Percentiles rank a stretch among this genome's conserved stretches.
phyloP scores from a whole-genome alignment of 768 basidiomycete species.

The Panus rudis region DNA sequence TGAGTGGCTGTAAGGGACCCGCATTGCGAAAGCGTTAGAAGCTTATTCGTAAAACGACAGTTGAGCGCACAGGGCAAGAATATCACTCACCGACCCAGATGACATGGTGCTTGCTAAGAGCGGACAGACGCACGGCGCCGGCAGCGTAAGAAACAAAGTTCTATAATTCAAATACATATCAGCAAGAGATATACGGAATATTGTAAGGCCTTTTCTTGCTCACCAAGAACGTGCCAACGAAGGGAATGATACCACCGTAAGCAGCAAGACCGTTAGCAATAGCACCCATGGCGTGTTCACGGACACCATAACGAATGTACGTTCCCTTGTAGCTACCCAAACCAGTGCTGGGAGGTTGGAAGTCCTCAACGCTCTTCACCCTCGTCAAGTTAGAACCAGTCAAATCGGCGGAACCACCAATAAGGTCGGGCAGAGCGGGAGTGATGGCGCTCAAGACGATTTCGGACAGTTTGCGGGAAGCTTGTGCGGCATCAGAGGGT shows the following conservation, averaged over 20 bases:
- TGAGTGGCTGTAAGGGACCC: slow-evolving; percentile 81
- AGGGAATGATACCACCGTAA: slow-evolving; percentile 89
- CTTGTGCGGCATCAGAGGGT: slow-evolving; percentile 74
- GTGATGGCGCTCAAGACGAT: slow-evolving; percentile 74
- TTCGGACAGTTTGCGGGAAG: slow-evolving; percentile 90
- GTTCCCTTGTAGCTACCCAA: slow-evolving; percentile 81
- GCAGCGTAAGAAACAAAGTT: slow-evolving; percentile 94
- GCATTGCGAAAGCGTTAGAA: not conserved
- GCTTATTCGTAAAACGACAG: not conserved
- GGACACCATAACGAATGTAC: slow-evolving; percentile 94
- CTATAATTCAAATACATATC: no score
- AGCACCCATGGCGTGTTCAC: slow-evolving; percentile 96
- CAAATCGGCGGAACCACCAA: slow-evolving; percentile 87
- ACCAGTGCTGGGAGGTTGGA: slow-evolving; percentile 84
- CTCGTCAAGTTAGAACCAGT: slow-evolving; percentile 91
- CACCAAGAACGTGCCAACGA: slow-evolving; percentile 88
- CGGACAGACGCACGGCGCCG: slow-evolving; percentile 87
- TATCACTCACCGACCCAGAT: slow-evolving; percentile 85
- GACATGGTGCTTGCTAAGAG: slow-evolving; percentile 82
- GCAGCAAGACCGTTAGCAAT: slow-evolving; percentile 88
- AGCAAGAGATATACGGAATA: no score
- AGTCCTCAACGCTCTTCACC: slow-evolving; percentile 78
- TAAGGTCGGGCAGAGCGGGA: slow-evolving; percentile 72
- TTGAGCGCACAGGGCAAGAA: not conserved
- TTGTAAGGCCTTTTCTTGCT: no score